Percentiles rank a stretch among this genome's conserved stretches.
These are phyloP conservation scores for Acanthamoeba sp. DNA, from an alignment of 208 protist genomes.

Conservation along the genomic window DNA sequence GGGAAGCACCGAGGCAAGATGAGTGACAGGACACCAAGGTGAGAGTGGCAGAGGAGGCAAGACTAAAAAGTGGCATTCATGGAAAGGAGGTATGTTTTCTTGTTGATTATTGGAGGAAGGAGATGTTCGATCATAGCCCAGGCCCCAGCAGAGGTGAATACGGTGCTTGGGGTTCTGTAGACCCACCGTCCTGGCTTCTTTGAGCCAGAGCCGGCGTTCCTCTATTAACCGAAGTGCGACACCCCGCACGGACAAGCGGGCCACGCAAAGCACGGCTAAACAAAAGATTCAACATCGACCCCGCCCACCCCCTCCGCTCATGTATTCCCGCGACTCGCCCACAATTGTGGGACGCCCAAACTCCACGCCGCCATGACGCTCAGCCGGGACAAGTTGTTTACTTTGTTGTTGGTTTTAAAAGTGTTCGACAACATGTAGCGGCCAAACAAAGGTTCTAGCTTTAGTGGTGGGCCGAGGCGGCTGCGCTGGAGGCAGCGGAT, in stretches of 20 bases:
- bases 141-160: constrained; percentile 52
- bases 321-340: neutral
- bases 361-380: neutral
- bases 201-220: neutral
- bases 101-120: neutral
- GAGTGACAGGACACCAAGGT: no score
- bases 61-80: no score
- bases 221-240: constrained; percentile 56
- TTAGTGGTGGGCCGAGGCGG: neutral
- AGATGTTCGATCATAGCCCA: constrained; percentile 45
- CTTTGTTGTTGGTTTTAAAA: neutral
- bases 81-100: neutral
- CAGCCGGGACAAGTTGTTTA: neutral
- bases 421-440: neutral
- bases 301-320: no score
- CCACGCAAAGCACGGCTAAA: constrained; percentile 60
- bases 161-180: constrained; percentile 62
- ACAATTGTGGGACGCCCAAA: neutral
- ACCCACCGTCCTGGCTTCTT: neutral
- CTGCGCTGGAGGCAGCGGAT: neutral
- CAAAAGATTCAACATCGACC: constrained; percentile 37
- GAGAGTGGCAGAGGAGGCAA: no score
- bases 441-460: no score
- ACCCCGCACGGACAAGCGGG: neutral
- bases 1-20: no score